Conservation (phyloP, 1,284 basidiomycete genomes). For the Rhodotorula sp. region DNA sequence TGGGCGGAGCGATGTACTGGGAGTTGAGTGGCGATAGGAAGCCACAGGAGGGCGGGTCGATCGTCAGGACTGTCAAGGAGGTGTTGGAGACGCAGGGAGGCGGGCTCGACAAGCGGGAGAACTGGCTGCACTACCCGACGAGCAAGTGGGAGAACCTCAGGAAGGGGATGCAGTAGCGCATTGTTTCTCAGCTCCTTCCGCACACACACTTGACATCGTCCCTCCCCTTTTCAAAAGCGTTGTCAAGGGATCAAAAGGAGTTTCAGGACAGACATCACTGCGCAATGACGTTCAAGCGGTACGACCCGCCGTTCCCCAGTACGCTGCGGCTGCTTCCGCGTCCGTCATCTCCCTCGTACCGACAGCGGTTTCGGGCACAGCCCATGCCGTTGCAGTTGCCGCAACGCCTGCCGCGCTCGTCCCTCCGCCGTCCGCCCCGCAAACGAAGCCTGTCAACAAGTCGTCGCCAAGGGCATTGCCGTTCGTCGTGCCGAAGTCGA, state of each 20-base stretch:
- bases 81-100: constrained; percentile 15
- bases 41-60: constrained; percentile 19
- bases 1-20: constrained; percentile 46
- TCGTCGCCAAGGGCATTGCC: too few species aligned
- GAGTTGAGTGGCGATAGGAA: constrained; percentile 48
- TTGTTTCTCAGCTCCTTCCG: too few species aligned
- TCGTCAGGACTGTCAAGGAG: constrained; percentile 35
- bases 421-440: neutral
- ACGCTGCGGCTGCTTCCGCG: constrained; percentile 4
- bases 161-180: constrained; percentile 37
- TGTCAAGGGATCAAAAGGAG: too few species aligned
- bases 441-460: too few species aligned
- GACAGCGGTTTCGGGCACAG: neutral
- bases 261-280: too few species aligned
- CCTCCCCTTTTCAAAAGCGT: too few species aligned
- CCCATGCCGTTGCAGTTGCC: neutral
- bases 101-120: constrained; percentile 56
- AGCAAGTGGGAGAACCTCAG: constrained; percentile 51
- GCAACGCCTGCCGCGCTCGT: neutral
- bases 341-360: neutral
- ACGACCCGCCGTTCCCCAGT: constrained; percentile 1
- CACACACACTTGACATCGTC: constrained; percentile 3
- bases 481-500: too few species aligned
- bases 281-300: too few species aligned
- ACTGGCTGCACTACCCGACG: constrained; percentile 62